phyloP scores from a whole-genome alignment of 2,329 filamentous ascomycete species.

The Aspergillus clavatus region DNA sequence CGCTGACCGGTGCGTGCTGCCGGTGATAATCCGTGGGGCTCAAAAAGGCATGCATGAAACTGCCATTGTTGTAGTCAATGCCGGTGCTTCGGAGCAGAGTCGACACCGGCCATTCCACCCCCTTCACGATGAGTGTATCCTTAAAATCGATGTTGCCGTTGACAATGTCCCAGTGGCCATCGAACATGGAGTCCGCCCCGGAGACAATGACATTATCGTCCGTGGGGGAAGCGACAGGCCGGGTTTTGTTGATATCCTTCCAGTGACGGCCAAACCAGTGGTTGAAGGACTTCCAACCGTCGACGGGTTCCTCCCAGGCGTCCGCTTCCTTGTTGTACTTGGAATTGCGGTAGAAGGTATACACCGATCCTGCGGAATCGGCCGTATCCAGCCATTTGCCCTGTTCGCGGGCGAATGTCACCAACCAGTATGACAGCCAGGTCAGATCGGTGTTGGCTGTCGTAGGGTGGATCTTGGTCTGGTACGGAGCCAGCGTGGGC shows the following conservation, averaged over 20 bases:
- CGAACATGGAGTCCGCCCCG: constrained; percentile 4
- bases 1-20: not conserved
- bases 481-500: constrained; percentile 4
- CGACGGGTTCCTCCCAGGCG: constrained; percentile 1
- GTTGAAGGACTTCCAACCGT: constrained; percentile 12
- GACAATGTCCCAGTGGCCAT: constrained; percentile 1
- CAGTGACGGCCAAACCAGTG: constrained; percentile 9
- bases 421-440: constrained; percentile 14
- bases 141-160: not conserved
- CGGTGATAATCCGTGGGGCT: not conserved
- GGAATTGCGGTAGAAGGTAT: constrained; percentile 5
- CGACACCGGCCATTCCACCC: not conserved
- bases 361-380: constrained; percentile 4
- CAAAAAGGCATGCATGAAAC: not conserved
- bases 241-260: constrained; percentile 1
- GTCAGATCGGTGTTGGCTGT: not conserved
- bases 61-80: not conserved
- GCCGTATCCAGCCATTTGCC: constrained; percentile 9
- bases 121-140: not conserved
- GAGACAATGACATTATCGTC: constrained; percentile 5
- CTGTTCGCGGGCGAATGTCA: constrained; percentile 4
- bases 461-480: constrained; percentile 5
- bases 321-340: constrained; percentile 3
- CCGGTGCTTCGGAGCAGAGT: not conserved
- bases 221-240: not conserved